Evolutionary conservation across 2,329 filamentous ascomycete genomes (phyloP).

Genomic region (Penicillium sp.): DNA sequence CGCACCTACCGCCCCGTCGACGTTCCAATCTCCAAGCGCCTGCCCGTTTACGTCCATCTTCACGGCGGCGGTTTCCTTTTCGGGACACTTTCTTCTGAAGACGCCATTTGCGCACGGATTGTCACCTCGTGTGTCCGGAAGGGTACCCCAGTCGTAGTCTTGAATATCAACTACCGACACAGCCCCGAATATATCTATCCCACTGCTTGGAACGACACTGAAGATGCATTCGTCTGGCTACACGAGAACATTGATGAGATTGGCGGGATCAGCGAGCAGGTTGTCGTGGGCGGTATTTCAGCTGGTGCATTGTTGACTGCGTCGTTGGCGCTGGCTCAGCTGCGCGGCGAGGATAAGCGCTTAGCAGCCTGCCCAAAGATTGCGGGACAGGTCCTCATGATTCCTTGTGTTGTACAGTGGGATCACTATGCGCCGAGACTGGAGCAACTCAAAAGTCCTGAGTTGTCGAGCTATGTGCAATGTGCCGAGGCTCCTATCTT

Average conservation of each 20-base stretch:
- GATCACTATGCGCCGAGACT: conserved; percentile 38
- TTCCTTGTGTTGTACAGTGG: conserved; percentile 46
- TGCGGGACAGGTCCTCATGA: conserved; percentile 54
- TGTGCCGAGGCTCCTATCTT: conserved; percentile 53
- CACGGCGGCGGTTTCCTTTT: conserved; percentile 59
- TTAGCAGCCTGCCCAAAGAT: conserved; percentile 31
- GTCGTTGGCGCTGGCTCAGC: conserved; percentile 42
- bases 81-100: conserved; percentile 55
- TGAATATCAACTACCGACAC: conserved; percentile 60
- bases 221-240: conserved; percentile 57
- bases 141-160: conserved; percentile 40
- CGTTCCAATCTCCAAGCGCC: conserved; percentile 24
- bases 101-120: conserved; percentile 51
- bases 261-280: conserved; percentile 38
- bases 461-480: conserved; percentile 47
- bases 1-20: conserved; percentile 48
- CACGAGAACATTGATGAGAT: conserved; percentile 44
- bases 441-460: conserved; percentile 37
- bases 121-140: conserved; percentile 35
- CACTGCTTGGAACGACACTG: conserved; percentile 51
- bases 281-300: conserved; percentile 52
- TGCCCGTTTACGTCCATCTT: conserved; percentile 54
- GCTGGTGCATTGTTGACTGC: conserved; percentile 49
- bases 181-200: conserved; percentile 56
- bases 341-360: conserved; percentile 24